Percentiles rank a stretch among this genome's conserved stretches.
phyloP scores from a whole-genome alignment of 371 early-diverging fungal genomes.

The Coemansia sp. region DNA sequence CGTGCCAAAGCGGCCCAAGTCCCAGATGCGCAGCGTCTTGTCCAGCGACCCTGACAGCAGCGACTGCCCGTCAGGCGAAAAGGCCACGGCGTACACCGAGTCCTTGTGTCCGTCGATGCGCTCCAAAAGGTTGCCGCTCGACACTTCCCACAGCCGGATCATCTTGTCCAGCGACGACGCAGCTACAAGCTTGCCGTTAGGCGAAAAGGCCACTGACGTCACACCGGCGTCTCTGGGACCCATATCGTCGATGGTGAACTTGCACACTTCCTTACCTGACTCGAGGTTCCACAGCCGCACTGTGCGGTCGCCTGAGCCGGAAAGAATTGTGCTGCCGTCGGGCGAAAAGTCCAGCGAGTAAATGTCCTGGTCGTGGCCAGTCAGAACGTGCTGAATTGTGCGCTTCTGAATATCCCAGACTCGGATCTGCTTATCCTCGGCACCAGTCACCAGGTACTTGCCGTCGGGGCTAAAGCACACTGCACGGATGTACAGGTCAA shows the following conservation, averaged over 20 bases:
- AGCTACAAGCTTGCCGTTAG: constrained; percentile 77
- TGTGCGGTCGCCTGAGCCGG: constrained; percentile 94
- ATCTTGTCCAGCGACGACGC: constrained; percentile 91
- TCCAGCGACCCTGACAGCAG: constrained; percentile 94
- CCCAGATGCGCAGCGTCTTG: constrained; percentile 95
- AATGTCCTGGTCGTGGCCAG: constrained; percentile 96
- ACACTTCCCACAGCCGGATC: constrained; percentile 91
- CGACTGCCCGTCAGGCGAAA: constrained; percentile 87
- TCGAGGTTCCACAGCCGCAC: constrained; percentile 87
- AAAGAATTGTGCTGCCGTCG: constrained; percentile 88
- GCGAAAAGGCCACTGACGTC: constrained; percentile 89
- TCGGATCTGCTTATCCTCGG: constrained; percentile 93
- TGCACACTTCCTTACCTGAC: constrained; percentile 67
- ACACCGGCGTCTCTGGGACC: constrained; percentile 90
- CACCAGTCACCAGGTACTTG: constrained; percentile 90
- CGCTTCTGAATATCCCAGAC: constrained; percentile 78
- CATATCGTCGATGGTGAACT: constrained; percentile 76
- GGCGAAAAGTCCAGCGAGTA: constrained; percentile 94
- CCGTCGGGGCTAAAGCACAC: constrained; percentile 97
- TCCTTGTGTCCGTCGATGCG: constrained; percentile 95
- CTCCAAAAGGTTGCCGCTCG: constrained; percentile 76
- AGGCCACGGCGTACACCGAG: constrained; percentile 94
- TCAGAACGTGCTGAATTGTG: constrained; percentile 65
- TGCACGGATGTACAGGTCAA: constrained; percentile 91
- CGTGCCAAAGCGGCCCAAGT: constrained; percentile 56